Evolutionary conservation across 352 stramenopile genomes (phyloP), one percentile per base, ranked within the genome.

Genomic region (Pythium angustatum): DNA sequence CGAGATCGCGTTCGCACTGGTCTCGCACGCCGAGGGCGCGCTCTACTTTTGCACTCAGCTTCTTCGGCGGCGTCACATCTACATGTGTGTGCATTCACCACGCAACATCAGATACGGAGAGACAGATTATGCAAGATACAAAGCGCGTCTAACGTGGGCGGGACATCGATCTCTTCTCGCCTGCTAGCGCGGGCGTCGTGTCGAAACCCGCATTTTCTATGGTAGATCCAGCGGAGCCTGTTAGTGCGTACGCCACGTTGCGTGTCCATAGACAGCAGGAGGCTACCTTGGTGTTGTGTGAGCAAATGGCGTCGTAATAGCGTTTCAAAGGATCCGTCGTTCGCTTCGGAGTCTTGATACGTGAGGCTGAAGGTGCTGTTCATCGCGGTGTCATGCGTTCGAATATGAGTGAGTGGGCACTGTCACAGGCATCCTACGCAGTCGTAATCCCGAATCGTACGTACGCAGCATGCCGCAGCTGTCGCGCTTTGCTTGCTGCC

Each of bases 21-120:
- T 84, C 75, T 38, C 75, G 83, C 5, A 88, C 40, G 31, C 76
- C 66, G 17, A 91, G 62, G 21, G 82, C 82, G 5, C 80, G 72
- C 50, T 87, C 76, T 26, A 90, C 41, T 45, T 87, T 90, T 19
- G 68, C 65, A 27, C 71, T 85, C 19, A 34, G 44, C 24, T 61
- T 67, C 41, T 66, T 73, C 33, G 62, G 21, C 1, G 66, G 66
- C 7, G 61, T 55, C 1, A 36, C 26, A 8, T 28, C 43, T 56
- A 26, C n/a, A n/a, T n/a, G n/a, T n/a, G n/a, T n/a, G n/a, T n/a
- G n/a, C n/a, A n/a, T n/a, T n/a, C n/a, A n/a, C n/a, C n/a, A n/a
- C n/a, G n/a, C n/a, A n/a, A n/a, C n/a, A n/a, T n/a, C n/a, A n/a
- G n/a, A n/a, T n/a, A n/a, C n/a, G n/a, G n/a, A n/a, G n/a, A n/a